phyloP scores from a whole-genome alignment of 169 alveolate species.

The Eimeria necatrix region DNA sequence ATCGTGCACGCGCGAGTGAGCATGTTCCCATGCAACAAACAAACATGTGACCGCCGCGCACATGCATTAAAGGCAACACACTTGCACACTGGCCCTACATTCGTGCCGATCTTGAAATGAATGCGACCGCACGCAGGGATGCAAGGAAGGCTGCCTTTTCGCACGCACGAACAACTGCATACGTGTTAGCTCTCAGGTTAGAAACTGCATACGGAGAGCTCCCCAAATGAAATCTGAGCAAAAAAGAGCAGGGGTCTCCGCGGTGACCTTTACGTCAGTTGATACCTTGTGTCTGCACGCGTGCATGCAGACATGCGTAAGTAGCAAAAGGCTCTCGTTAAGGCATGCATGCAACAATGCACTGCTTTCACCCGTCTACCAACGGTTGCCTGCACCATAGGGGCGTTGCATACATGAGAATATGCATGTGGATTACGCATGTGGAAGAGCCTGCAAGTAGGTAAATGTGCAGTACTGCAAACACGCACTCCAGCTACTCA shows the following conservation, averaged over 20 bases:
- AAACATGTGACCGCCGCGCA: not conserved
- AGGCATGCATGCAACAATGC: not conserved
- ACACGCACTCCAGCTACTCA: not conserved
- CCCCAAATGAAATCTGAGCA: not conserved
- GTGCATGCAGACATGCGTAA: not conserved
- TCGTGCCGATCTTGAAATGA: not conserved
- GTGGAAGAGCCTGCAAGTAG: not conserved
- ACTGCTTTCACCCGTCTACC: not conserved
- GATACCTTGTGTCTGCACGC: not conserved
- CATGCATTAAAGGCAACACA: not conserved
- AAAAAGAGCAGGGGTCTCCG: not conserved
- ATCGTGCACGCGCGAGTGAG: not conserved
- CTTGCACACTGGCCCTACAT: not conserved
- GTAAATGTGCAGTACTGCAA: not conserved
- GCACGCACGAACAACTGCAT: not conserved
- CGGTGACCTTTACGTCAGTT: not conserved
- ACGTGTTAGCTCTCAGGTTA: not conserved
- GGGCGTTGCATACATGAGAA: not conserved
- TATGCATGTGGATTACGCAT: not conserved
- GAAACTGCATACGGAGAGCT: not conserved
- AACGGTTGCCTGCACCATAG: not conserved
- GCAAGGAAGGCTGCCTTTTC: not conserved
- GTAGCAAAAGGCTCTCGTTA: not conserved
- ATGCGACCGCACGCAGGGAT: not conserved
- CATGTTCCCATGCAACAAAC: not conserved